These are phyloP conservation scores for Lecanicillium sp. DNA, from an alignment of 2,329 filamentous ascomycete species.

Conservation along the genomic window DNA sequence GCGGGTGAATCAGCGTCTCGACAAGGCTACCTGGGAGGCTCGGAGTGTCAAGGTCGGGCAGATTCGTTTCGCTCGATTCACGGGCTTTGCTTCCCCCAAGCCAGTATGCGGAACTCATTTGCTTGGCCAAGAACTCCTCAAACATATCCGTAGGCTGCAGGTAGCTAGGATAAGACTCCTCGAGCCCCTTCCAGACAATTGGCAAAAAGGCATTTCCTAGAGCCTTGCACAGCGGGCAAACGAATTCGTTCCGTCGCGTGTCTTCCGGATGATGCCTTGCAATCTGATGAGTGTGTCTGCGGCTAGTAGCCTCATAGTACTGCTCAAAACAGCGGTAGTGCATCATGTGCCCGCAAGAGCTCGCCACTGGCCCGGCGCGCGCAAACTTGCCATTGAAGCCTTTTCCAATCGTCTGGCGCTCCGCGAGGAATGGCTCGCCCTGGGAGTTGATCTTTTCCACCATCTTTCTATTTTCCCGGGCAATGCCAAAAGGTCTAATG, in stretches of 20 bases:
- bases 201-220: conserved; percentile 92
- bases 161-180: conserved; percentile 73
- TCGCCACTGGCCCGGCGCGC: conserved; percentile 70
- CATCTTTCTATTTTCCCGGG: conserved; percentile 73
- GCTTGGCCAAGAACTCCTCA: conserved; percentile 57
- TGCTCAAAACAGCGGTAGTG: conserved; percentile 92
- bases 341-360: conserved; percentile 97
- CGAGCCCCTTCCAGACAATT: conserved; percentile 89
- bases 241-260: conserved; percentile 74
- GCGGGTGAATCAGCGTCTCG: conserved; percentile 28
- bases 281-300: conserved; percentile 86
- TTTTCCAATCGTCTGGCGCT: conserved; percentile 79
- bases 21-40: conserved; percentile 30
- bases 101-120: conserved; percentile 40
- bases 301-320: conserved; percentile 76
- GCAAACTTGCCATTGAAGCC: conserved; percentile 69
- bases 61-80: conserved; percentile 21
- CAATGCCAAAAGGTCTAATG: conserved; percentile 82
- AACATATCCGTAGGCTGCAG: conserved; percentile 56
- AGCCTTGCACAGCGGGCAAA: conserved; percentile 94
- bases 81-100: conserved; percentile 30
- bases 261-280: conserved; percentile 88
- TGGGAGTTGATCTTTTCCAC: conserved; percentile 69
- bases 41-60: conserved; percentile 24
- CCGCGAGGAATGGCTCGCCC: conserved; percentile 63